Evolutionary conservation across 495 filamentous ascomycete species (phyloP).

Genomic region (Aspergillus bridgeri): DNA sequence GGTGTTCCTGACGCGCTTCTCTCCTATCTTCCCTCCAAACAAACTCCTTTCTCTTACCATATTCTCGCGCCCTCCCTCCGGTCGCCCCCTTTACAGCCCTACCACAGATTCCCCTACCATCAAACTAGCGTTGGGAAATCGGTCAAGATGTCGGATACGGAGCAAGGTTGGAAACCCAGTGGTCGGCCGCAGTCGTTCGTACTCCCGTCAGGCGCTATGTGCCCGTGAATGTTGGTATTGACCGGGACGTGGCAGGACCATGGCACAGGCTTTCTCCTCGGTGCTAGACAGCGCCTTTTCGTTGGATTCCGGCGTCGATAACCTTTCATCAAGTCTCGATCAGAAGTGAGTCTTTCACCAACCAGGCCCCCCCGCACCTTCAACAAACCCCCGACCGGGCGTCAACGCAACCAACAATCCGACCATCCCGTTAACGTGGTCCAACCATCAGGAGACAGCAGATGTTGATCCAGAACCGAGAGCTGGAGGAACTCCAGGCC

Average conservation of each 20-base stretch:
- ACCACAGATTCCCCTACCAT: neutral
- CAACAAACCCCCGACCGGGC: neutral
- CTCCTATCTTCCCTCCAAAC: neutral
- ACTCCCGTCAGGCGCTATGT: slow-evolving; percentile 8
- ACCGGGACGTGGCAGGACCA: slow-evolving; percentile 57
- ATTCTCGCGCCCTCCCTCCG: neutral
- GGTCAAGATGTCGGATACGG: slow-evolving; percentile 56
- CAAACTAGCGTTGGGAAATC: slow-evolving; percentile 4
- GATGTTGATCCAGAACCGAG: slow-evolving; percentile 71
- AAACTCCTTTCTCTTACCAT: neutral
- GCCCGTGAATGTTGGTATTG: slow-evolving; percentile 17
- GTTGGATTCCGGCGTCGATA: slow-evolving; percentile 73
- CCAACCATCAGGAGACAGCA: slow-evolving; percentile 51
- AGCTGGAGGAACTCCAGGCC: slow-evolving; percentile 82
- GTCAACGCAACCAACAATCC: neutral
- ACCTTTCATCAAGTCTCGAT: slow-evolving; percentile 73
- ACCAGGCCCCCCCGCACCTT: neutral
- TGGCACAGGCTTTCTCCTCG: slow-evolving; percentile 81
- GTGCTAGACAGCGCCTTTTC: slow-evolving; percentile 87
- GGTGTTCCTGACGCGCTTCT: slow-evolving; percentile 2
- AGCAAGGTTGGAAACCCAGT: slow-evolving; percentile 74
- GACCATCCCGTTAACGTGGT: neutral
- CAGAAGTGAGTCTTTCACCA: slow-evolving; percentile 63
- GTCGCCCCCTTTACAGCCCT: neutral
- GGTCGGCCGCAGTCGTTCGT: slow-evolving; percentile 80